A percentile compares a stretch with the other conserved stretches of the same genome.
These are phyloP conservation scores for Dictyostelium intermedium DNA, from an alignment of 78 protist genomes.

Conservation along the genomic window DNA sequence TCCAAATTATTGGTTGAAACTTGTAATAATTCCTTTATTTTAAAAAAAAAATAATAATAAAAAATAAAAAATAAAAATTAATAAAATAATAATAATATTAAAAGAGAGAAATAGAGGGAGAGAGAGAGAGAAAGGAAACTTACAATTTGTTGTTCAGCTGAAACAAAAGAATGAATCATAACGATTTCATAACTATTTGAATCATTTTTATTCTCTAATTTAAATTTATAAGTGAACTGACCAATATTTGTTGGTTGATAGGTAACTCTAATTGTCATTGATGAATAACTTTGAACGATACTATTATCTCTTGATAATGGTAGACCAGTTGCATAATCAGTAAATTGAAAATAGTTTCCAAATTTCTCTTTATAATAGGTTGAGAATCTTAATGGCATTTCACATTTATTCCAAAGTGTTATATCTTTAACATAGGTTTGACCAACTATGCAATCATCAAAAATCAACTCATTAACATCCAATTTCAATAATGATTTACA, in stretches of 20 bases:
- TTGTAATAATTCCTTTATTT: conserved; percentile 51
- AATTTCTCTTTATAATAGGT: conserved; percentile 50
- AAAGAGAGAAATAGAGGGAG: too few relatives aligned
- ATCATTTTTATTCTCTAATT: conserved; percentile 68
- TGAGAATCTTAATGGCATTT: conserved; percentile 67
- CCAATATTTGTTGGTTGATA: conserved; percentile 59
- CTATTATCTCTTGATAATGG: conserved; percentile 14
- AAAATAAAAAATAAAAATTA: neutral
- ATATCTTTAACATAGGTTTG: conserved; percentile 74
- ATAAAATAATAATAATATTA: too few relatives aligned
- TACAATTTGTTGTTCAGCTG: conserved; percentile 66
- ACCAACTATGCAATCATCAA: conserved; percentile 81
- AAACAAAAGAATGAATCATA: conserved; percentile 48
- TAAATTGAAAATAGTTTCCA: conserved; percentile 48
- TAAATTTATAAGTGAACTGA: conserved; percentile 36
- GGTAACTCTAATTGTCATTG: conserved; percentile 49
- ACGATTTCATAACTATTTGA: conserved; percentile 35
- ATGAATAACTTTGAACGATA: conserved; percentile 42
- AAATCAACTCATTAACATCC: conserved; percentile 70
- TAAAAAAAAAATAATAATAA: neutral
- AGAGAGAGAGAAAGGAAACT: neutral
- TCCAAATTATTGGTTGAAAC: conserved; percentile 55
- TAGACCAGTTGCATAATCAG: conserved; percentile 64
- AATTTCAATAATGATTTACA: conserved; percentile 50
- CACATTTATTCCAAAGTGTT: conserved; percentile 88